phyloP scores from a whole-genome alignment of 257 asterid genomes.

The Lavandula angustifolia region DNA sequence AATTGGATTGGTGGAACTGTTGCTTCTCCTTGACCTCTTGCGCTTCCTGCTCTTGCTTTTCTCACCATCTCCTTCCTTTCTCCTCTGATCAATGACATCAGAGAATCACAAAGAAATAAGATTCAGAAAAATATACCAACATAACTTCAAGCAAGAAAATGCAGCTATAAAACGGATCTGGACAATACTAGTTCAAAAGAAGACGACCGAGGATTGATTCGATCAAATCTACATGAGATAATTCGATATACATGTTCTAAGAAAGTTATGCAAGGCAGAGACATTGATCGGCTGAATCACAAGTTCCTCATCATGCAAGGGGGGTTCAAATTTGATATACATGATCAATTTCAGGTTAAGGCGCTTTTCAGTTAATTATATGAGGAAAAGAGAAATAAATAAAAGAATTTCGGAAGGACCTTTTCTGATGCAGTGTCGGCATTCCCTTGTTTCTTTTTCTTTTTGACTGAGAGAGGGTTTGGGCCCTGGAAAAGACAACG shows the following conservation, averaged over 20 bases:
- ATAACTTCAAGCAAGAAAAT: neutral
- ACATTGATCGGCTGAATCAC: neutral
- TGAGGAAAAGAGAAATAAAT: neutral
- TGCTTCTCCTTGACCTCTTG: constrained; percentile 45
- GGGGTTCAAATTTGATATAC: too few relatives aligned
- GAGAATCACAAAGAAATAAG: constrained; percentile 8
- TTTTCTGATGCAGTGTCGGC: constrained; percentile 43
- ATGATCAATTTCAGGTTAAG: neutral
- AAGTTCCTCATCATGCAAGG: constrained; percentile 5
- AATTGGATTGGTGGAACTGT: constrained; percentile 28
- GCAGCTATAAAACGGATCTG: constrained; percentile 1
- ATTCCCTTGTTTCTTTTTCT: constrained; percentile 49
- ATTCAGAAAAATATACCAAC: too few relatives aligned
- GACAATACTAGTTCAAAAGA: too few relatives aligned
- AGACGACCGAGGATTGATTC: too few relatives aligned
- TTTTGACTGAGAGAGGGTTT: constrained; percentile 85
- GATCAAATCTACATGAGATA: too few relatives aligned
- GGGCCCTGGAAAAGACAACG: constrained; percentile 65
- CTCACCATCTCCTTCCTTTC: constrained; percentile 35
- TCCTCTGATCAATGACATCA: constrained; percentile 26
- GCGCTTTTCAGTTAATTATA: too few relatives aligned
- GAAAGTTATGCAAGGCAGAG: neutral
- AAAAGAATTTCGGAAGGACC: constrained; percentile 37
- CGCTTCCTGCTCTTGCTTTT: constrained; percentile 44
- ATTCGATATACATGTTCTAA: too few relatives aligned